phyloP scores from a whole-genome alignment of 2,329 filamentous ascomycete genomes.

The Rutstroemia sp. region DNA sequence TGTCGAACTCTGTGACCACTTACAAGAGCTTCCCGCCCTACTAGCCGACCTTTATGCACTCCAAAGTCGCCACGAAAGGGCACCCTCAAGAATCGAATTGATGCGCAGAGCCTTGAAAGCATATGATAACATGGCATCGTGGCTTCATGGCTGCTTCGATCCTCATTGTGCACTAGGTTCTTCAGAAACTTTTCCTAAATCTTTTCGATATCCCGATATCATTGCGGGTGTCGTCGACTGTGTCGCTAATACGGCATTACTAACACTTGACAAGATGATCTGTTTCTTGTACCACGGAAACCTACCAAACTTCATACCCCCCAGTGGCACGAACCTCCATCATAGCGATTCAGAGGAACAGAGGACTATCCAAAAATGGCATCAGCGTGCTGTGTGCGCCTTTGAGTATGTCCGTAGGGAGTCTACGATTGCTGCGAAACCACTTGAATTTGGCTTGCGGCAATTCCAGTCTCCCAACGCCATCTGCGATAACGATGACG shows the following conservation, averaged over 20 bases:
- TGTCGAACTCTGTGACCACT: not conserved
- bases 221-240: conserved; percentile 2
- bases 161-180: not conserved
- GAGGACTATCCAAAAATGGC: not conserved
- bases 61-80: not conserved
- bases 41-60: not conserved
- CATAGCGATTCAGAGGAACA: not conserved
- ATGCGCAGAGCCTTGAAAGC: not conserved
- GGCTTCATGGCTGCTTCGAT: not conserved
- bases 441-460: not conserved
- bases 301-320: not conserved
- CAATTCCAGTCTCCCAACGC: not conserved
- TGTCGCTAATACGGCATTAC: not conserved
- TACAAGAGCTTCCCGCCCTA: not conserved
- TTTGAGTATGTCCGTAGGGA: not conserved
- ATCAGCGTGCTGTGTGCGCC: not conserved
- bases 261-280: not conserved
- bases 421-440: not conserved
- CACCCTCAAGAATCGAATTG: not conserved
- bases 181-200: too few species aligned
- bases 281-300: not conserved
- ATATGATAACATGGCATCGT: not conserved
- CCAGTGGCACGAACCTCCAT: too few species aligned
- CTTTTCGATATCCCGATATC: not conserved
- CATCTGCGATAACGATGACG: not conserved